Conservation (phyloP, 2,329 filamentous ascomycete genomes). For the Colletotrichum shisoi region DNA sequence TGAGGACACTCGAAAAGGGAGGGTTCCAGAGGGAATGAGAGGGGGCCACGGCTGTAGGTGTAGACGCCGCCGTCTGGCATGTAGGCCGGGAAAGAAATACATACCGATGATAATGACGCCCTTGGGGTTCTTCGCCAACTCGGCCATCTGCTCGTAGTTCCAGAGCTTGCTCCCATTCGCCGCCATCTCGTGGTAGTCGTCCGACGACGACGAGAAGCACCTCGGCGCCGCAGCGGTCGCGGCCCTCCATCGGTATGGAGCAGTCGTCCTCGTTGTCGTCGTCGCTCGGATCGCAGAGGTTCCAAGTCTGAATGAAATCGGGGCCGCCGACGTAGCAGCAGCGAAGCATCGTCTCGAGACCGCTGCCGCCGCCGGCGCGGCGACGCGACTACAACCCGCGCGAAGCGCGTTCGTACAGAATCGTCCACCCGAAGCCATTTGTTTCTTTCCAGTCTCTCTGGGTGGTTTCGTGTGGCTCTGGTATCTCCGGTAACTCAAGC, state of each 20-base stretch:
- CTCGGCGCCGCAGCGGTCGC: constrained; percentile 6
- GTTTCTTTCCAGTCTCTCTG: background rate
- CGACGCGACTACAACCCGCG: background rate
- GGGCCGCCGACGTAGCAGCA: background rate
- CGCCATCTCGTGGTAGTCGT: constrained; percentile 32
- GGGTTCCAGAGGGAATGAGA: background rate
- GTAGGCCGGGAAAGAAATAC: background rate
- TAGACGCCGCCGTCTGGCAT: background rate
- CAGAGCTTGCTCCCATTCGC: constrained; percentile 53
- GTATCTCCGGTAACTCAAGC: background rate
- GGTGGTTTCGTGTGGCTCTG: background rate
- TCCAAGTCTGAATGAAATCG: background rate
- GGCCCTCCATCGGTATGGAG: background rate
- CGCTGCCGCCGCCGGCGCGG: constrained; percentile 8
- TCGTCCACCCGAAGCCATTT: constrained; percentile 15
- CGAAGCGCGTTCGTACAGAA: constrained; percentile 18
- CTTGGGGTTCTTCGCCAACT: constrained; percentile 11
- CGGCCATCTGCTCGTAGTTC: constrained; percentile 57
- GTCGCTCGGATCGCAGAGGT: background rate
- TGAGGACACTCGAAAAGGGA: background rate
- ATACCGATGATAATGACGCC: constrained; percentile 31
- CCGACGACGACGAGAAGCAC: constrained; percentile 29
- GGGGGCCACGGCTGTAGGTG: background rate
- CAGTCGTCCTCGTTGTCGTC: background rate
- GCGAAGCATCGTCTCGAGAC: constrained; percentile 23